These are phyloP conservation scores for Drechslerella stenobrocha DNA, from an alignment of 2,329 filamentous ascomycete species.

Conservation along the genomic window DNA sequence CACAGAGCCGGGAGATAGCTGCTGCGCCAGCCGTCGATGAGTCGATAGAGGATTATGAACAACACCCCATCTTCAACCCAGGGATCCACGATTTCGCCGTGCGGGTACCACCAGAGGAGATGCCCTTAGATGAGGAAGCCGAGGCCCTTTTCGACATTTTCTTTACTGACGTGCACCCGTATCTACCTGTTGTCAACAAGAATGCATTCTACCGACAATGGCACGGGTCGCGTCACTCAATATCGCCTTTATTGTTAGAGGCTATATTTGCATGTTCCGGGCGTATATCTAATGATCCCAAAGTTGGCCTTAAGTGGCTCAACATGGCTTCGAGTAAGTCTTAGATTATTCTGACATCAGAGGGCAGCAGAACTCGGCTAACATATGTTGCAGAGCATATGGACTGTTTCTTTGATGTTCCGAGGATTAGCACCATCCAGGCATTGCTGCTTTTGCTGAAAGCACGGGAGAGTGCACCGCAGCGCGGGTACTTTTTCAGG, in stretches of 20 bases:
- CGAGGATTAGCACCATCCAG: constrained; percentile 86
- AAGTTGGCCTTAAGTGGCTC: constrained; percentile 88
- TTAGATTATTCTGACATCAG: background rate
- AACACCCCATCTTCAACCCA: constrained; percentile 68
- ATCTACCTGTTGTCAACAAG: constrained; percentile 85
- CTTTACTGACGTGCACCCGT: constrained; percentile 87
- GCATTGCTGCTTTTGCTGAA: constrained; percentile 85
- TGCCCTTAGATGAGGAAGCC: constrained; percentile 83
- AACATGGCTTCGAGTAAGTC: constrained; percentile 78
- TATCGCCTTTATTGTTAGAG: constrained; percentile 86
- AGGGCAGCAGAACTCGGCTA: constrained; percentile 20
- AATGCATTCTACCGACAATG: constrained; percentile 84
- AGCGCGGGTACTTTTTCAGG: constrained; percentile 91
- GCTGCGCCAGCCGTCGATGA: constrained; percentile 59
- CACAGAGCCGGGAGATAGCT: constrained; percentile 63
- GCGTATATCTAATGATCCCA: constrained; percentile 77
- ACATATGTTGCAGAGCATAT: constrained; percentile 69
- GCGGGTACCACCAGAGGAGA: constrained; percentile 80
- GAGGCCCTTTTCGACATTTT: constrained; percentile 87
- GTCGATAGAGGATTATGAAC: constrained; percentile 69
- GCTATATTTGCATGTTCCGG: constrained; percentile 89
- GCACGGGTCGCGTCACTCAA: constrained; percentile 76
- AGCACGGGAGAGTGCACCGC: constrained; percentile 86
- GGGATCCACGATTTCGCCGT: constrained; percentile 52
- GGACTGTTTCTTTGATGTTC: constrained; percentile 89